Evolutionary conservation across 495 filamentous ascomycete species (phyloP), one percentile per base, ranked within the genome.

Genomic region (Xylaria cubensis): DNA sequence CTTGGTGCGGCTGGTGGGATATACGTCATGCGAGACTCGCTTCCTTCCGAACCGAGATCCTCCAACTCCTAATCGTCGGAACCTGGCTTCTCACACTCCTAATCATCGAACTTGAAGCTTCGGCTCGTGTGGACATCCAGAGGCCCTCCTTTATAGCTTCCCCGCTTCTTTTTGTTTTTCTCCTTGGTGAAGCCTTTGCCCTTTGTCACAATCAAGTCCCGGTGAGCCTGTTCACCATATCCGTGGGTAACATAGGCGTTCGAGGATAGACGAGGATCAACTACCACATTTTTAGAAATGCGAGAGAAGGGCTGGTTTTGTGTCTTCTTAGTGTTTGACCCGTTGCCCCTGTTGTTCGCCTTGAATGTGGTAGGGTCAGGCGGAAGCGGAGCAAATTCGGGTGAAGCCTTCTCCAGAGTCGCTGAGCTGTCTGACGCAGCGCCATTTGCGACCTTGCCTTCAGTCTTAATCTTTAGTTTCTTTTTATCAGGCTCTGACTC

Each of bases 131-230:
- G 72, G 70, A 94, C 91, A 79, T 97, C 93, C 72, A 98, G 94
- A 26, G 86, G 84, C 10, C 95, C 95, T 15, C 94, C 95, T 67
- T 91, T 88, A 84, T 97, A 97, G 64, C 90, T 92, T 59, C 97
- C 97, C 75, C 93, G 82, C 87, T 94, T 94, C 84, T 90, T 90
- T 84, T 98, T 99, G 81, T 99, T 98, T 90, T 99, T 99, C 84
- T 98, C 97, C 87, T 99, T 99, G 67, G 95, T 99, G 84, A 99
- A 99, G 17, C 93, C 93, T 85, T 97, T 98, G 68, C 97, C 97
- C 79, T 91, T 94, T 34, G 95, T 98, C 32, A 97, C 88, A 39
- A 91, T 93, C 63, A 99, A 82, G 79, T 98, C 95, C 70, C 92
- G 87, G 75, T 92, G 92, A 44, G 97, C 97, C 65, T 90, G 90